Percentiles rank a stretch among this genome's conserved stretches.
phyloP scores from a whole-genome alignment of 768 basidiomycete genomes.

The Suillus lakei region DNA sequence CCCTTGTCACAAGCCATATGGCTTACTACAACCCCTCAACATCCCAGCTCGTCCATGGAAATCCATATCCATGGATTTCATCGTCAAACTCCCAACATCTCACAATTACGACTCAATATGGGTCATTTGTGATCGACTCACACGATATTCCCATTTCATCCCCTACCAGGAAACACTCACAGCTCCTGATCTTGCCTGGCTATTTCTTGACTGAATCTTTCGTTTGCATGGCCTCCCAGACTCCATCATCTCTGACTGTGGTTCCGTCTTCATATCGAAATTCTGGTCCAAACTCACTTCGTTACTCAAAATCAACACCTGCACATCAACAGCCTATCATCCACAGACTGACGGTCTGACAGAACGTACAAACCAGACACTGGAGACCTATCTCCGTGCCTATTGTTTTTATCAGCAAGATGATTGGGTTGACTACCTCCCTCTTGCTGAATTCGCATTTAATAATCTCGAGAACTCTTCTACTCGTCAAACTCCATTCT shows the following conservation, averaged over 20 bases:
- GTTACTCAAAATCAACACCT: constrained; percentile 11
- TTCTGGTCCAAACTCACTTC: constrained; percentile 31
- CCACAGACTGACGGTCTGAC: constrained; percentile 47
- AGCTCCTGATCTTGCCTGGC: constrained; percentile 13
- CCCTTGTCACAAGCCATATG: constrained; percentile 11
- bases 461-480: constrained; percentile 42
- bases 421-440: constrained; percentile 45
- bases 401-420: constrained; percentile 46
- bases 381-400: constrained; percentile 42
- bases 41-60: constrained; percentile 42
- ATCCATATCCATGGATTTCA: constrained; percentile 47
- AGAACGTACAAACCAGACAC: constrained; percentile 41
- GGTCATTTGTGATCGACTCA: constrained; percentile 24
- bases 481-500: constrained; percentile 43
- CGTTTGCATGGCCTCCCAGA: constrained; percentile 25
- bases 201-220: constrained; percentile 17
- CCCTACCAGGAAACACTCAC: constrained; percentile 13
- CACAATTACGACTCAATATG: constrained; percentile 34
- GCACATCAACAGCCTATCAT: constrained; percentile 46
- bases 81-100: constrained; percentile 36
- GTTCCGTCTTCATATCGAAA: constrained; percentile 27
- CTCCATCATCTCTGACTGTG: constrained; percentile 27
- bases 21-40: constrained; percentile 39
- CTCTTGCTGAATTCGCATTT: constrained; percentile 46
- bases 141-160: constrained; percentile 11